Evolutionary conservation across 495 filamentous ascomycete genomes (phyloP), one percentile per base, ranked within the genome.

Genomic region (Hypoxylon subgilvum): DNA sequence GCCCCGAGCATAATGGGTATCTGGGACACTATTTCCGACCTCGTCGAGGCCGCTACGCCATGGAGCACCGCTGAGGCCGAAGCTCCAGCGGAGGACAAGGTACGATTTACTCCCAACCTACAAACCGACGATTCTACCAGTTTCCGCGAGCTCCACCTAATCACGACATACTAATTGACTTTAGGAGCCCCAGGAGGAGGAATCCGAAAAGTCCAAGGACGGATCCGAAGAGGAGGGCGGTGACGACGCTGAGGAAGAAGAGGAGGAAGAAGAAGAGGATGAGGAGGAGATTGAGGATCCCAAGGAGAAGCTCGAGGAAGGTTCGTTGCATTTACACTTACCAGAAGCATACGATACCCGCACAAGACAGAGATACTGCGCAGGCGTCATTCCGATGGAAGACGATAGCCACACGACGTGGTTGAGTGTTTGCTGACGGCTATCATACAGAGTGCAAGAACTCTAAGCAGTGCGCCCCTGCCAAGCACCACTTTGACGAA

Each of bases 401-500:
- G 7, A 52, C 21, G 0, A 0, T 9, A 31, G 23, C 6, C 25
- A 2, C 16, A 30, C 34, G 6, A 25, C 18, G 31, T 18, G 6
- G 22, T 48, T 44, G 21, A 35, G 35, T 42, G 55, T 54, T 30
- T 27, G 61, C 72, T 74, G 57, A 75, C 63, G 31, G 52, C 14
- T 65, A 38, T 34, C 27, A 23, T 66, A 58, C 75, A 98, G 95
- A 96, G 63, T 98, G 95, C 81, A 82, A 82, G 72, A 81, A 89
- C 69, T 90, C 91, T 52, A 83, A 89, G 69, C 77, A 89, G 76
- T 98, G 94, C 78, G 79, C 85, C 38, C 87, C 88, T 22, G 82
- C 83, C 63, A 98, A 97, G 84, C 92, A 97, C 83, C 94, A 98
- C 82, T 97, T 85, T 76, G 92, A 97, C 58, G 92, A 96, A 76